Conservation (phyloP, 139 green algal species). For the Chlorella sorokiniana region DNA sequence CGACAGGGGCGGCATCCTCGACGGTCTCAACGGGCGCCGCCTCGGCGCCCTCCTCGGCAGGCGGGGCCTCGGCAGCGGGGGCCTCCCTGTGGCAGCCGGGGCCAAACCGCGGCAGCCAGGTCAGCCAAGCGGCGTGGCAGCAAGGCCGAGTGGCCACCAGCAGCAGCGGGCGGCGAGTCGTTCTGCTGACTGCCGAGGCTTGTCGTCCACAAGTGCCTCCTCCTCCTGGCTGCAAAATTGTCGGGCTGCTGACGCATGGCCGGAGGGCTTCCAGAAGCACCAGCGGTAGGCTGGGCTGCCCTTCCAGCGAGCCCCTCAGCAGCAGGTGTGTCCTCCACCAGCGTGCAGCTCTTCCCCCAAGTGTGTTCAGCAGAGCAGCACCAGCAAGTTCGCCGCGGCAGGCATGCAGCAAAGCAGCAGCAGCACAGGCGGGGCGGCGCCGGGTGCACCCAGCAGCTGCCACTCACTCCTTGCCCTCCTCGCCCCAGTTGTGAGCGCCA, state of each 20-base stretch:
- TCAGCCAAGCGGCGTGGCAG: too few relatives aligned
- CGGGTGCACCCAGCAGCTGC: background rate
- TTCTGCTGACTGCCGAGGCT: too few relatives aligned
- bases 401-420: background rate
- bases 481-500: constrained; percentile 84
- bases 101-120: background rate
- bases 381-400: constrained; percentile 11
- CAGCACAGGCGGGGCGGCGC: background rate
- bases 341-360: too few relatives aligned
- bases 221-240: too few relatives aligned
- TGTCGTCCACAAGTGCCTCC: too few relatives aligned
- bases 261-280: too few relatives aligned
- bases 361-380: background rate
- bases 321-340: background rate
- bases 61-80: constrained; percentile 38
- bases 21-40: constrained; percentile 27
- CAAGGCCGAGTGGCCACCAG: too few relatives aligned
- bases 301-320: background rate
- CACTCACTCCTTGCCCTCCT: constrained; percentile 61
- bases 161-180: too few relatives aligned
- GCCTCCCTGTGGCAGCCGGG: constrained; percentile 3
- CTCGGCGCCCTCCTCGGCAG: constrained; percentile 35
- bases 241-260: too few relatives aligned
- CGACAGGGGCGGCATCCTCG: constrained; percentile 28
- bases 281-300: background rate